phyloP scores from a whole-genome alignment of 2,329 filamentous ascomycete species.

The Arachnomyces sp. region DNA sequence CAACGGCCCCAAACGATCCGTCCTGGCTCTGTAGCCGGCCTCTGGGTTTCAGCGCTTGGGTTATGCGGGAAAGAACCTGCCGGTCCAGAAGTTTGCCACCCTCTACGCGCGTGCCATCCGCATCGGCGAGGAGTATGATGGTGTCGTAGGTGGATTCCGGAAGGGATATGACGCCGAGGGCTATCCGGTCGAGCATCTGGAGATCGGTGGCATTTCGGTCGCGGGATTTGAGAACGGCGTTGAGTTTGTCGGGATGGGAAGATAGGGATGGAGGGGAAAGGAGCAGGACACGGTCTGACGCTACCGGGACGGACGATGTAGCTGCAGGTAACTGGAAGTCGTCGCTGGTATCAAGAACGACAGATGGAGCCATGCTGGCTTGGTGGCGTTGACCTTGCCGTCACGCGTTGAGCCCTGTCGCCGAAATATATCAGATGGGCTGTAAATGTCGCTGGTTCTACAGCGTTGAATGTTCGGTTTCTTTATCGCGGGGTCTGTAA shows the following conservation, averaged over 20 bases:
- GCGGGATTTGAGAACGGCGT: slow-evolving; percentile 60
- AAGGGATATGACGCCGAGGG: slow-evolving; percentile 69
- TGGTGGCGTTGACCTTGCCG: too few relatives aligned
- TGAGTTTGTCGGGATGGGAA: slow-evolving; percentile 70
- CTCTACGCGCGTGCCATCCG: slow-evolving; percentile 57
- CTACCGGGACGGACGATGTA: slow-evolving; percentile 6
- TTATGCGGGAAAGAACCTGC: slow-evolving; percentile 59
- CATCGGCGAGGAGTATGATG: slow-evolving; percentile 74
- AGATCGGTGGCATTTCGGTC: slow-evolving; percentile 74
- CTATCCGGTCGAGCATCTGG: slow-evolving; percentile 94
- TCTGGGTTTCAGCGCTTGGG: slow-evolving; percentile 60
- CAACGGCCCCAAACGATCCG: slow-evolving; percentile 9
- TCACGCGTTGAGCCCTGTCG: too few relatives aligned
- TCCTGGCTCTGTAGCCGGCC: slow-evolving; percentile 47
- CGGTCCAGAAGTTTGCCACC: slow-evolving; percentile 57
- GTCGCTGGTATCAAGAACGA: slow-evolving; percentile 49
- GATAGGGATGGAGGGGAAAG: slow-evolving; percentile 87
- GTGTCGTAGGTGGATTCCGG: slow-evolving; percentile 71
- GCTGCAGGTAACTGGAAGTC: slow-evolving; percentile 40
- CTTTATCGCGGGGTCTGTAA: too few relatives aligned
- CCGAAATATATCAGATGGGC: too few relatives aligned
- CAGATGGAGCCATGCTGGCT: slow-evolving; percentile 23
- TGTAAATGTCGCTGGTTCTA: too few relatives aligned
- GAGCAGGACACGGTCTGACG: slow-evolving; percentile 58
- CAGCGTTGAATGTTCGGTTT: too few relatives aligned